Evolutionary conservation across 495 filamentous ascomycete genomes (phyloP).

Genomic region (Glarea lozoyensis): DNA sequence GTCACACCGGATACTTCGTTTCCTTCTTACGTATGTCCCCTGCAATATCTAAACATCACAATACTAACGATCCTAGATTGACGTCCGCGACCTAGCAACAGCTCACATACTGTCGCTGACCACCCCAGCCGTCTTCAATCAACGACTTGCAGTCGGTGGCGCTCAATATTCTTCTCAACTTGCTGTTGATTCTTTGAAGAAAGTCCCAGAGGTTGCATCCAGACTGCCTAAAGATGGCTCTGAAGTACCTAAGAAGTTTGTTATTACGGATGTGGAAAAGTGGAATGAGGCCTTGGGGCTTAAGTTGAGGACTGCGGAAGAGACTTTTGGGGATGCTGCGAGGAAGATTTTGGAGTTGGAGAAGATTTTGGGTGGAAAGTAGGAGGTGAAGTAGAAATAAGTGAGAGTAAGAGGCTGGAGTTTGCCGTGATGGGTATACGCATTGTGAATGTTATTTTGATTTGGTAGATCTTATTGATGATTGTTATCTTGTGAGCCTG

Average conservation of each 20-base stretch:
- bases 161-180: constrained; percentile 26
- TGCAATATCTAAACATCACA: no score
- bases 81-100: constrained; percentile 31
- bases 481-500: no score
- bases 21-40: constrained; percentile 19
- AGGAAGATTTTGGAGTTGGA: constrained; percentile 23
- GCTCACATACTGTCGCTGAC: constrained; percentile 28
- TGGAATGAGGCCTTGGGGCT: constrained; percentile 24
- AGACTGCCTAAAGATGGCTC: constrained; percentile 26
- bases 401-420: no score
- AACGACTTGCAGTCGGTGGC: constrained; percentile 28
- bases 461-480: no score
- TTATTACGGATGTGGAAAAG: constrained; percentile 18
- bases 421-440: no score
- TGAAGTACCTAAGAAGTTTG: constrained; percentile 18
- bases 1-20: constrained; percentile 25
- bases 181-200: constrained; percentile 25
- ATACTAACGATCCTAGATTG: constrained; percentile 23
- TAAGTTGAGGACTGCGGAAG: constrained; percentile 22
- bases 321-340: constrained; percentile 30
- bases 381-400: background rate
- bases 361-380: background rate
- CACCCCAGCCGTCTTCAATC: constrained; percentile 20
- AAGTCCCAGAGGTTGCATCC: constrained; percentile 22
- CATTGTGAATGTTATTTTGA: no score